A percentile compares a stretch with the other conserved stretches of the same genome.
Evolutionary conservation across 1,284 basidiomycete genomes (phyloP).

Genomic region (Meripilus lineatus): DNA sequence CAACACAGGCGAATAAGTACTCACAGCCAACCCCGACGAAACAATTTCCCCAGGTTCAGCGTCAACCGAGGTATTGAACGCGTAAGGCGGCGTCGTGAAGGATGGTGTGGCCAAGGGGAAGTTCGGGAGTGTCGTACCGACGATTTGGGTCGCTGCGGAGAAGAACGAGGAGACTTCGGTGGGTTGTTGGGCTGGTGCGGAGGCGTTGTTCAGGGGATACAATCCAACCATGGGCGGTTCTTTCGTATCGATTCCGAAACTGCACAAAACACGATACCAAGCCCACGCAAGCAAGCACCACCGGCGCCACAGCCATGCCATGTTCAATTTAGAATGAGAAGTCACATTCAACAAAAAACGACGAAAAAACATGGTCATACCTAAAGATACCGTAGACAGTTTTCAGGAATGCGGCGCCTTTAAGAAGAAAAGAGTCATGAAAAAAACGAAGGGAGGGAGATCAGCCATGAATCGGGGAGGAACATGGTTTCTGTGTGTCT

Average conservation of each 20-base stretch:
- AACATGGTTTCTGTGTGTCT: background rate
- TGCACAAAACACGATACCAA: slow-evolving; percentile 24
- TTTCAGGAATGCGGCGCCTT: slow-evolving; percentile 73
- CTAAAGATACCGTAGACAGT: slow-evolving; percentile 83
- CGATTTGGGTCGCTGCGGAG: slow-evolving; percentile 57
- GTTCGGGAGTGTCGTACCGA: slow-evolving; percentile 75
- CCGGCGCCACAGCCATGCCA: too few relatives aligned
- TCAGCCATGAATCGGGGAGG: background rate
- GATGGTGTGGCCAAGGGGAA: slow-evolving; percentile 64
- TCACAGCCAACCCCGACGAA: slow-evolving; percentile 55
- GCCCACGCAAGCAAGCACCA: too few relatives aligned
- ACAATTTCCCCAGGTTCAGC: slow-evolving; percentile 51
- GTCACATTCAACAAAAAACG: background rate
- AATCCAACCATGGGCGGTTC: slow-evolving; percentile 74
- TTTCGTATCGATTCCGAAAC: slow-evolving; percentile 66
- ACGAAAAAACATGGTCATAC: slow-evolving; percentile 33
- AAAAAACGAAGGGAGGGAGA: background rate
- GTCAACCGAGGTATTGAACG: slow-evolving; percentile 64
- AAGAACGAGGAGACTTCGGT: slow-evolving; percentile 46
- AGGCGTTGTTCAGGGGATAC: slow-evolving; percentile 51
- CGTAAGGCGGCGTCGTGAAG: slow-evolving; percentile 61
- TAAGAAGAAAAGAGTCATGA: slow-evolving; percentile 1
- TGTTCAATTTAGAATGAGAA: background rate
- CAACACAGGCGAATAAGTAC: slow-evolving; percentile 61
- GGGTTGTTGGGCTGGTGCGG: slow-evolving; percentile 35